phyloP scores from a whole-genome alignment of 768 basidiomycete genomes.

The Pulveroboletus ravenelii region DNA sequence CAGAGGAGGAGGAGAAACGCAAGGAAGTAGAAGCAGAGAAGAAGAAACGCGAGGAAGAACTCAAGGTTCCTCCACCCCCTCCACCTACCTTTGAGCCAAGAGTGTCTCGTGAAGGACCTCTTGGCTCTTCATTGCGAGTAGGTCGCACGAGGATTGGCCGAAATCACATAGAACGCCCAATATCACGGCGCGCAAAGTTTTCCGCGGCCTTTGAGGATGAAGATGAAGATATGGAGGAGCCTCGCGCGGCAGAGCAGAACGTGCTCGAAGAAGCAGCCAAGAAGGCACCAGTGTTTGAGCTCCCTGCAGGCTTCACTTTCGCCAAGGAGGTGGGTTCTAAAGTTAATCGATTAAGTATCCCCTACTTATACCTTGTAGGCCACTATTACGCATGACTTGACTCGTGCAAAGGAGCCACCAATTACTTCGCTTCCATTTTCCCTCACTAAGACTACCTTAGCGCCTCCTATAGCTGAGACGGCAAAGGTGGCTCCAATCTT shows the following conservation, averaged over 20 bases:
- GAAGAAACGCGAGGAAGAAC: constrained; percentile 14
- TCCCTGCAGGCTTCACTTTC: constrained; percentile 64
- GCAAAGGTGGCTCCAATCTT: constrained; percentile 13
- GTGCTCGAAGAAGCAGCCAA: constrained; percentile 52
- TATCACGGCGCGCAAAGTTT: constrained; percentile 49
- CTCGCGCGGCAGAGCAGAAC: constrained; percentile 40
- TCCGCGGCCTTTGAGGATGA: constrained; percentile 61
- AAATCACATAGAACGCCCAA: constrained; percentile 58
- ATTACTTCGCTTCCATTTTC: constrained; percentile 63
- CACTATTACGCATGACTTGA: constrained; percentile 36
- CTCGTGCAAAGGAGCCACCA: constrained; percentile 60
- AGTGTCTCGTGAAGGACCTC: constrained; percentile 15
- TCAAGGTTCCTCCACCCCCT: constrained; percentile 15
- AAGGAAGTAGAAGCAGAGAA: constrained; percentile 19
- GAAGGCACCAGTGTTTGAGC: constrained; percentile 52
- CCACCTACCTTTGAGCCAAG: constrained; percentile 20
- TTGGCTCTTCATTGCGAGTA: constrained; percentile 56
- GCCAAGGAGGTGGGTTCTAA: constrained; percentile 48
- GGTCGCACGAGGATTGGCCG: constrained; percentile 55
- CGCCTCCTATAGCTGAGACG: constrained; percentile 13
- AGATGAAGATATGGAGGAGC: constrained; percentile 38
- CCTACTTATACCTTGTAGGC: constrained; percentile 22
- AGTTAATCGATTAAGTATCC: not conserved
- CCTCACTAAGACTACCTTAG: constrained; percentile 37
- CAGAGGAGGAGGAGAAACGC: constrained; percentile 23